phyloP scores from a whole-genome alignment of 805 yeast genomes.

The Debaryomyces tyrocola region DNA sequence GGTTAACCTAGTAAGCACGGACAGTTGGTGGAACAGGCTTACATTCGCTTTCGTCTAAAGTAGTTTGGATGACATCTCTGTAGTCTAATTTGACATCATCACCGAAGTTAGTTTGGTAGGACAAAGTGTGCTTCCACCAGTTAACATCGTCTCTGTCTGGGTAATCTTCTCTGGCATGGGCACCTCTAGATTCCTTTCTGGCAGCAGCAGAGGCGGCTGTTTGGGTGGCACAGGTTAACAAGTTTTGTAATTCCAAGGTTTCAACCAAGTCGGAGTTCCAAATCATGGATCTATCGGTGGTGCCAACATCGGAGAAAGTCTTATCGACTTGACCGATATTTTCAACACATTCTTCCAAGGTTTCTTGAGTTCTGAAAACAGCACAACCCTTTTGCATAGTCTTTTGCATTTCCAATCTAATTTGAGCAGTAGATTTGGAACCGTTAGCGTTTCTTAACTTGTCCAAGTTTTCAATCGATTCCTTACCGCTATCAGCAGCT shows the following conservation, averaged over 20 bases:
- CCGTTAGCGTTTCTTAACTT: slow-evolving; percentile 83
- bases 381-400: slow-evolving; percentile 97
- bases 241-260: slow-evolving; percentile 92
- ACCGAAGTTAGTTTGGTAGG: slow-evolving; percentile 80
- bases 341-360: slow-evolving; percentile 87
- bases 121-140: slow-evolving; percentile 97
- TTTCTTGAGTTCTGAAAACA: slow-evolving; percentile 91
- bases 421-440: slow-evolving; percentile 75
- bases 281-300: slow-evolving; percentile 95
- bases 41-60: slow-evolving; percentile 90
- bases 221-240: slow-evolving; percentile 95
- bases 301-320: slow-evolving; percentile 70
- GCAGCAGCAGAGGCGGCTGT: slow-evolving; percentile 93
- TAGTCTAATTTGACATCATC: slow-evolving; percentile 73
- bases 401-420: slow-evolving; percentile 90
- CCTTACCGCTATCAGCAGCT: slow-evolving; percentile 85
- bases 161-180: slow-evolving; percentile 97
- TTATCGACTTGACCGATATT: slow-evolving; percentile 75
- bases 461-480: slow-evolving; percentile 88
- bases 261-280: slow-evolving; percentile 98
- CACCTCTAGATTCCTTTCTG: slow-evolving; percentile 97
- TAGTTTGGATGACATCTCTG: slow-evolving; percentile 78
- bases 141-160: slow-evolving; percentile 93
- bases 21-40: slow-evolving; percentile 95
- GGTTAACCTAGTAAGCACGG: slow-evolving; percentile 71